Evolutionary conservation across 768 basidiomycete genomes (phyloP).

Genomic region (Filobasidium wieringae): DNA sequence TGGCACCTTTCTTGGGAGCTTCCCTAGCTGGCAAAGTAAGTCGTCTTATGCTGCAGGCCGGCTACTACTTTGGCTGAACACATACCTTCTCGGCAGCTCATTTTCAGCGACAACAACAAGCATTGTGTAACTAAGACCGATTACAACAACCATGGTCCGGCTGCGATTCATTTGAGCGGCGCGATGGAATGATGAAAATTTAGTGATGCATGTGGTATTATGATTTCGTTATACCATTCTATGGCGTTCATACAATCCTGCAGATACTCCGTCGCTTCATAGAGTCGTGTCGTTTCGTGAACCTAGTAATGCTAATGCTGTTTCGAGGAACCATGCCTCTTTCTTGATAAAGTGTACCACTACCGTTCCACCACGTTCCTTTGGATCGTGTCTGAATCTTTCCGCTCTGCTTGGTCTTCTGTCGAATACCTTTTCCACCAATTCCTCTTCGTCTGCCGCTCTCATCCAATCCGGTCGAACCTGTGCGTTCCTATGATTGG

Average conservation of each 20-base stretch:
- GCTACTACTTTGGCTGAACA: no score
- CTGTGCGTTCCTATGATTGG: neutral
- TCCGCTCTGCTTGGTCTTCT: slow-evolving; percentile 23
- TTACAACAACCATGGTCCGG: slow-evolving; percentile 34
- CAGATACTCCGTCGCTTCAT: no score
- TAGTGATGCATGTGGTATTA: neutral
- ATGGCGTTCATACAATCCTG: no score
- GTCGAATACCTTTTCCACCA: slow-evolving; percentile 20
- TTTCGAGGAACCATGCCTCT: slow-evolving; percentile 91
- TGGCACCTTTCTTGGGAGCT: slow-evolving; percentile 36
- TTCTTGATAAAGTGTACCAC: slow-evolving; percentile 97
- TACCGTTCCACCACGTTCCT: slow-evolving; percentile 68
- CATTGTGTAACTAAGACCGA: slow-evolving; percentile 31
- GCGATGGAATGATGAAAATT: slow-evolving; percentile 1
- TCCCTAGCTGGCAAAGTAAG: slow-evolving; percentile 31
- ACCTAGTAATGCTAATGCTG: slow-evolving; percentile 73
- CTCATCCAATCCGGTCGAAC: neutral
- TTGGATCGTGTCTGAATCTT: slow-evolving; percentile 42
- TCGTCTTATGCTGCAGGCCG: neutral
- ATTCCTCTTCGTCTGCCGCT: neutral
- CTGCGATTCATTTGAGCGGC: slow-evolving; percentile 17
- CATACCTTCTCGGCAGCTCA: slow-evolving; percentile 12
- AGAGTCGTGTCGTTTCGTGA: neutral
- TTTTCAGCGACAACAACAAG: slow-evolving; percentile 25
- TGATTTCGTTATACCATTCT: no score